phyloP scores from a whole-genome alignment of 768 basidiomycete genomes.

The Tulasnella sp. region DNA sequence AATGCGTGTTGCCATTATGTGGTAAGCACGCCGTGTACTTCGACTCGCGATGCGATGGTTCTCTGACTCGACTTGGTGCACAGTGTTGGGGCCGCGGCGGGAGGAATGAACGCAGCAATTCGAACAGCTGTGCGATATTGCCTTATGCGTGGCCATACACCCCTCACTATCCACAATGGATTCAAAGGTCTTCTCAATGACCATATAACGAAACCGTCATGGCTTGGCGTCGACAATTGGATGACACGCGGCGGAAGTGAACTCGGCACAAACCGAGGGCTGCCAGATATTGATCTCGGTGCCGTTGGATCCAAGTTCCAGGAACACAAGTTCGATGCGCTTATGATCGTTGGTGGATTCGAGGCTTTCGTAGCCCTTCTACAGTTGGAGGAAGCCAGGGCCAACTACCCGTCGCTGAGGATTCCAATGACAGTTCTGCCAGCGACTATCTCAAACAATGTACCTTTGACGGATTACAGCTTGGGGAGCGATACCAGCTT shows the following conservation, averaged over 20 bases:
- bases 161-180: constrained; percentile 90
- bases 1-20: constrained; percentile 73
- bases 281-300: constrained; percentile 81
- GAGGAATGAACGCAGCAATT: constrained; percentile 98
- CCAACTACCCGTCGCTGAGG: constrained; percentile 81
- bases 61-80: constrained; percentile 5
- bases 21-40: no score
- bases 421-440: constrained; percentile 95
- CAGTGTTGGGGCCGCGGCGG: constrained; percentile 93
- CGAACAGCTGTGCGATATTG: constrained; percentile 92
- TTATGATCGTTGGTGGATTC: constrained; percentile 92
- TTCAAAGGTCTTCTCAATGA: constrained; percentile 92
- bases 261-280: constrained; percentile 86
- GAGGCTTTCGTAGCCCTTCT: constrained; percentile 80
- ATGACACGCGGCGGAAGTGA: constrained; percentile 93
- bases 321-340: constrained; percentile 60
- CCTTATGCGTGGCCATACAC: constrained; percentile 79
- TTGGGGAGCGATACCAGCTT: constrained; percentile 94
- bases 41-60: neutral
- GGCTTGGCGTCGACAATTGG: constrained; percentile 97
- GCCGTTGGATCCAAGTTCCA: constrained; percentile 88
- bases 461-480: constrained; percentile 93
- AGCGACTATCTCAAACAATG: constrained; percentile 96
- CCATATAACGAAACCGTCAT: constrained; percentile 72
- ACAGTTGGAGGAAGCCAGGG: constrained; percentile 68